Percentiles rank a stretch among this genome's conserved stretches.
phyloP scores from a whole-genome alignment of 108 stramenopile species.

The Skeletonema potamos region DNA sequence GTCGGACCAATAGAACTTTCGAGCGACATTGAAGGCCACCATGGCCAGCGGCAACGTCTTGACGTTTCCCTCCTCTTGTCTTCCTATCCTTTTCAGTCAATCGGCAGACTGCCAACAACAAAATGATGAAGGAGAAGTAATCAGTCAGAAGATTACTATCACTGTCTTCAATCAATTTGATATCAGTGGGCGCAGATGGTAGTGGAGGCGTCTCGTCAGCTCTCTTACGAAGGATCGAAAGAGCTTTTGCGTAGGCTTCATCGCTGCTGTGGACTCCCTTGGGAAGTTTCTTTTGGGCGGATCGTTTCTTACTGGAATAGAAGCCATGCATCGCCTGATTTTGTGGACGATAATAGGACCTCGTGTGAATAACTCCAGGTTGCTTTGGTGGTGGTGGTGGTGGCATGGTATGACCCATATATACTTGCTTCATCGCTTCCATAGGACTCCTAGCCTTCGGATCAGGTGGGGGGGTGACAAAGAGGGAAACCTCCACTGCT shows the following conservation, averaged over 20 bases:
- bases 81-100: slow-evolving; percentile 85
- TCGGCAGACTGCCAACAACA: slow-evolving; percentile 76
- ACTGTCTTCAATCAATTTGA: slow-evolving; percentile 20
- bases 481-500: neutral
- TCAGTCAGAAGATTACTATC: slow-evolving; percentile 69
- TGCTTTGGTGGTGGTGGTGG: neutral
- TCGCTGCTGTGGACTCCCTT: slow-evolving; percentile 23
- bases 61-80: slow-evolving; percentile 86
- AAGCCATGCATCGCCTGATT: slow-evolving; percentile 1
- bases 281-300: slow-evolving; percentile 6
- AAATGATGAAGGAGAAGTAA: slow-evolving; percentile 84
- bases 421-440: neutral
- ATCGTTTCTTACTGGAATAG: neutral
- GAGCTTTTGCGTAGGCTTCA: slow-evolving; percentile 27
- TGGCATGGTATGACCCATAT: neutral
- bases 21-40: slow-evolving; percentile 84
- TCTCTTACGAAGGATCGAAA: slow-evolving; percentile 22
- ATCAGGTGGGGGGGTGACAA: neutral
- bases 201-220: slow-evolving; percentile 11
- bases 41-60: slow-evolving; percentile 77
- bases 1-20: slow-evolving; percentile 90
- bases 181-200: slow-evolving; percentile 16
- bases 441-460: neutral
- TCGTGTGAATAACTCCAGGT: neutral
- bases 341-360: neutral